Evolutionary conservation across 2,329 filamentous ascomycete genomes (phyloP), one percentile per base, ranked within the genome.

Genomic region (Fonsecaea nubica): DNA sequence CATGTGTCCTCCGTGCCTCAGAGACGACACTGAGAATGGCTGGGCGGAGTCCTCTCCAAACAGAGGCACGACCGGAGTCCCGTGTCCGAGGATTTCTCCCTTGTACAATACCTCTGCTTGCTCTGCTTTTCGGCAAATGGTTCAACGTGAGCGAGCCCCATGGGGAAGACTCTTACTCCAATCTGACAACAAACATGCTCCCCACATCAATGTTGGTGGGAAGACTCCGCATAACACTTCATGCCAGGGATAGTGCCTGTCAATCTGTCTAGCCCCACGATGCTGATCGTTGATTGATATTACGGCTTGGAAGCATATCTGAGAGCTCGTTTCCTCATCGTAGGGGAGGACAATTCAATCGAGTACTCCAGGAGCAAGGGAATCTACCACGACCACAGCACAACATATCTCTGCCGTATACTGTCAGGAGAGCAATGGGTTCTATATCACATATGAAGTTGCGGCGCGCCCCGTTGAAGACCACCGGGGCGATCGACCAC

Each of bases 401-500:
- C 4, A 50, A 25, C 21, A 30, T 18, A 50, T 30, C 10, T 5
- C 13, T 21, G 15, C 10, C 45, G 21, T 8, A 4, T 35, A 33
- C 40, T 3, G 21, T 33, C 57, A 53, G 25, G 6, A 18, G 12
- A 57, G 62, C 40, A 35, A 66, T 66, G 64, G 64, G 64, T 35
- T 66, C 64, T 7, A 62, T 66, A 12, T 62, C 64, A 55, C 57
- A 59, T 36, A 58, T 62, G 53, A 66, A 1, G 83, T 85, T 69
- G 87, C 58, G 45, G 38, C 62, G 66, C 21, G 42, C 32, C 18
- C 68, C 68, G 10, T 62, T 72, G 45, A 68, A 70, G 52, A 63
- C 67, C 30, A 65, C 67, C 2, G 65, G 65, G 12, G 62, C 68
- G 18, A 62, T 72, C 48, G 68, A 70, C 52, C 63, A 70, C 30